phyloP scores from a whole-genome alignment of 306 rosid genomes.

The Vachellia collinsii region DNA sequence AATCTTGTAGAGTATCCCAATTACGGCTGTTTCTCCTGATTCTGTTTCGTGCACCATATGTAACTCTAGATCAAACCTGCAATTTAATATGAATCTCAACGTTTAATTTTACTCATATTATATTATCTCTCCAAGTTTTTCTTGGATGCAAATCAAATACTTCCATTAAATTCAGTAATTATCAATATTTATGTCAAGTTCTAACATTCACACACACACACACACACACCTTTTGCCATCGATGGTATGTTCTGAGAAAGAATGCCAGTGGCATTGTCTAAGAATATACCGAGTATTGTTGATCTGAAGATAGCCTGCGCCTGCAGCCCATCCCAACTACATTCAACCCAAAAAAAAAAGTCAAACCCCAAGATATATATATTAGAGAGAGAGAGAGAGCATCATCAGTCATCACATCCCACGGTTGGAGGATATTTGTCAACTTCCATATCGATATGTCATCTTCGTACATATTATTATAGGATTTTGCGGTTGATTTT shows the following conservation, averaged over 20 bases:
- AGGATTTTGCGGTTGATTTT: too few species aligned
- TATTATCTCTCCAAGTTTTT: too few species aligned
- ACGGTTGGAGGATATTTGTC: background rate
- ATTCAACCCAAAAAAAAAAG: background rate
- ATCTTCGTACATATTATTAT: background rate
- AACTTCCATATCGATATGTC: background rate
- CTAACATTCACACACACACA: background rate
- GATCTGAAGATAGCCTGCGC: conserved; percentile 50
- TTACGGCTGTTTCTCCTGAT: conserved; percentile 52
- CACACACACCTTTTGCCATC: conserved; percentile 47
- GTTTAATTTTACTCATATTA: too few species aligned
- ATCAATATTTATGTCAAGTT: too few species aligned
- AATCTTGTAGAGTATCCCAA: conserved; percentile 56
- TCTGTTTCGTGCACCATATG: conserved; percentile 67
- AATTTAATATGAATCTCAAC: background rate
- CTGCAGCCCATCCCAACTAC: conserved; percentile 51
- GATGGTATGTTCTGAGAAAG: conserved; percentile 76
- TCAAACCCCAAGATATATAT: too few species aligned
- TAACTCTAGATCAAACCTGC: conserved; percentile 58
- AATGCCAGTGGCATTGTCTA: conserved; percentile 77
- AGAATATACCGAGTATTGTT: conserved; percentile 58
- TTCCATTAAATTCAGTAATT: too few species aligned
- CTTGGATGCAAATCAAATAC: too few species aligned
- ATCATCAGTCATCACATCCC: background rate
- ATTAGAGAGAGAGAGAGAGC: background rate